A percentile compares a stretch with the other conserved stretches of the same genome.
phyloP scores from a whole-genome alignment of 2,329 filamentous ascomycete genomes.

The Macrophomina phaseolina region DNA sequence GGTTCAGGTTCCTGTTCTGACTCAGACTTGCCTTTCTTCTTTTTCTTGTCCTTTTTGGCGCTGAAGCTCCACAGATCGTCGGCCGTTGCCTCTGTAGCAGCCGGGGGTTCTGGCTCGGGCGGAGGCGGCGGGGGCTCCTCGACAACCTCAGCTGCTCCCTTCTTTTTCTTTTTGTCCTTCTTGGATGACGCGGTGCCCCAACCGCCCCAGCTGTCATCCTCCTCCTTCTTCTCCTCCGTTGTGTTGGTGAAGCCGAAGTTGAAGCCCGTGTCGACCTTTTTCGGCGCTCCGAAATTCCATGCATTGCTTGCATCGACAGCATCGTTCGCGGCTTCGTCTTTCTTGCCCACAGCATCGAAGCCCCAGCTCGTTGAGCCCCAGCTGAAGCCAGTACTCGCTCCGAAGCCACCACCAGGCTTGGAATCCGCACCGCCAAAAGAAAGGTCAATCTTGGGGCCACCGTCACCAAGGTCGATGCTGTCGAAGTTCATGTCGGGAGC shows the following conservation, averaged over 20 bases:
- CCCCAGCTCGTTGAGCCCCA: constrained; percentile 45
- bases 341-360: constrained; percentile 32
- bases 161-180: constrained; percentile 45
- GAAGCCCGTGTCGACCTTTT: constrained; percentile 27
- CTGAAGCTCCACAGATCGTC: constrained; percentile 12
- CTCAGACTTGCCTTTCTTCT: constrained; percentile 25
- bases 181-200: constrained; percentile 24
- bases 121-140: constrained; percentile 3
- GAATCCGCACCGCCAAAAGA: constrained; percentile 46
- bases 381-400: constrained; percentile 41
- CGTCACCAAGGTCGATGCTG: constrained; percentile 52
- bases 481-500: constrained; percentile 51
- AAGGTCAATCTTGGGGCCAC: constrained; percentile 53
- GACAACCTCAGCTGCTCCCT: constrained; percentile 34
- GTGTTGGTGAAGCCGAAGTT: constrained; percentile 28
- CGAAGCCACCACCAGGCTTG: constrained; percentile 31
- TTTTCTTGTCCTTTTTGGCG: constrained; percentile 27
- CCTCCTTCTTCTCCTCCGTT: constrained; percentile 37
- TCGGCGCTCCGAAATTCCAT: constrained; percentile 9
- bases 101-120: constrained; percentile 36
- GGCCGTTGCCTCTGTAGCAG: constrained; percentile 29
- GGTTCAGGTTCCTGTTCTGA: constrained; percentile 31
- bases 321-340: constrained; percentile 31
- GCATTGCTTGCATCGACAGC: constrained; percentile 29
- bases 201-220: constrained; percentile 24